Conservation (phyloP, 78 protist genomes). For the Acrasis kona region DNA sequence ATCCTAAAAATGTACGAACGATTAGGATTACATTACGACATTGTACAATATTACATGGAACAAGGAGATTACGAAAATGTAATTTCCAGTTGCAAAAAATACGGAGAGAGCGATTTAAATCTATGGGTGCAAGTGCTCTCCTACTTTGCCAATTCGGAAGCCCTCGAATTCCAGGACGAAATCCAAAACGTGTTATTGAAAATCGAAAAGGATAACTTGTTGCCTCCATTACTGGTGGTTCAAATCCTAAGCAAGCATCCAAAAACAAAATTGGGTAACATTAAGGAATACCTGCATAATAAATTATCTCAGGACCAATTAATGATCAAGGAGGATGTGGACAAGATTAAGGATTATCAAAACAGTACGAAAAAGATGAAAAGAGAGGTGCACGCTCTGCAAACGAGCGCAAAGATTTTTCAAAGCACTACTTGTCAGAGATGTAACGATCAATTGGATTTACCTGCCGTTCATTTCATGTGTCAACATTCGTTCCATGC, state of each 20-base stretch:
- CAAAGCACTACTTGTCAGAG: slow-evolving; percentile 53
- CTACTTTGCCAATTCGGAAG: slow-evolving; percentile 47
- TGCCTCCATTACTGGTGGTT: slow-evolving; percentile 87
- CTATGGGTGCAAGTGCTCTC: slow-evolving; percentile 81
- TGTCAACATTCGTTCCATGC: slow-evolving; percentile 83
- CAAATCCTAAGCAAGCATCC: slow-evolving; percentile 31
- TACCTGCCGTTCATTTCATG: slow-evolving; percentile 83
- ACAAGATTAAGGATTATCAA: slow-evolving; percentile 33
- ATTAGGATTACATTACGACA: slow-evolving; percentile 44
- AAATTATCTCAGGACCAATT: slow-evolving; percentile 37
- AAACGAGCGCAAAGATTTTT: slow-evolving; percentile 52
- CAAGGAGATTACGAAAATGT: slow-evolving; percentile 28
- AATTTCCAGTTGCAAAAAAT: slow-evolving; percentile 47
- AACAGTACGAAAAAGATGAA: slow-evolving; percentile 61
- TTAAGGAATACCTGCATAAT: slow-evolving; percentile 55
- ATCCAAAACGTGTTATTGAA: slow-evolving; percentile 5
- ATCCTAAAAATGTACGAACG: slow-evolving; percentile 56
- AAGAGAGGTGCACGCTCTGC: slow-evolving; percentile 46
- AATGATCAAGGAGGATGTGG: slow-evolving; percentile 22
- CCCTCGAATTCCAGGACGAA: background rate
- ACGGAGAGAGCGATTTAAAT: slow-evolving; percentile 53
- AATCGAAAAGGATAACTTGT: slow-evolving; percentile 54
- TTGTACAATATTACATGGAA: slow-evolving; percentile 60
- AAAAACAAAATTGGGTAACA: background rate
- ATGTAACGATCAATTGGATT: slow-evolving; percentile 64